Base-by-base conservation (phyloP, 148 eudicot species). In the Tetragonia tetragonoides region DNA sequence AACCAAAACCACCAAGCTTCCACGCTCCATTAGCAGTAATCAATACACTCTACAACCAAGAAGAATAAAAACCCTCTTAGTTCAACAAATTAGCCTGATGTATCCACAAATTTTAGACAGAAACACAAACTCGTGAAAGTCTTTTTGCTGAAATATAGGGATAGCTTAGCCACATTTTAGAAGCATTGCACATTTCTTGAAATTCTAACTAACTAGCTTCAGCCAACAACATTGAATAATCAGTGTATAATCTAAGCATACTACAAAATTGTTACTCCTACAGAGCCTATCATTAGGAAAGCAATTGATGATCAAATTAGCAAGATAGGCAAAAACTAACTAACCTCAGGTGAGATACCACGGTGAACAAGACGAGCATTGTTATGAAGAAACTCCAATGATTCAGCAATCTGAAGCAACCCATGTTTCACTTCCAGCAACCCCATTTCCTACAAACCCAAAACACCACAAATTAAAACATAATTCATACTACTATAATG, bases 1-100 rank as follows among this genome's bases (percentile, higher is more conserved):
- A 93, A 84, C 99, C 97, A 88, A 95, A 95, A 65, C 99, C 96
- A 75, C 99, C 93, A 63, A 95, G 93, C 87, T 95, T 95, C 99
- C 99, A 95, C 66, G 99, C 94, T 81, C 99, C 99, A 87, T 80
- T 89, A 74, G 90, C 87, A 66, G 97, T 93, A 82, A 95, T 89
- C 60, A 95, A 90, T 74, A 95, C 83, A 80, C 90, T 85, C 99
- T 95, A 89, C 89, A 89, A 73, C 65, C 59, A 2, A 20, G 17
- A 17, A 59, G 6, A 11, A 59, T 59, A 59, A 59, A 21, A 59
- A 59, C 62, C 17, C 59, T 12, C 17, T 59, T 11, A 5, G 21
- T 7, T 18, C 7, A 59, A 15, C 18, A 17, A 54, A 59, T 17
- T 59, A 59, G 62, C 6, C 21, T 21, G 62, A 59, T 20, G 17